Evolutionary conservation across 2,329 filamentous ascomycete genomes (phyloP), one percentile per base, ranked within the genome.

Genomic region (Onygenales sp.): DNA sequence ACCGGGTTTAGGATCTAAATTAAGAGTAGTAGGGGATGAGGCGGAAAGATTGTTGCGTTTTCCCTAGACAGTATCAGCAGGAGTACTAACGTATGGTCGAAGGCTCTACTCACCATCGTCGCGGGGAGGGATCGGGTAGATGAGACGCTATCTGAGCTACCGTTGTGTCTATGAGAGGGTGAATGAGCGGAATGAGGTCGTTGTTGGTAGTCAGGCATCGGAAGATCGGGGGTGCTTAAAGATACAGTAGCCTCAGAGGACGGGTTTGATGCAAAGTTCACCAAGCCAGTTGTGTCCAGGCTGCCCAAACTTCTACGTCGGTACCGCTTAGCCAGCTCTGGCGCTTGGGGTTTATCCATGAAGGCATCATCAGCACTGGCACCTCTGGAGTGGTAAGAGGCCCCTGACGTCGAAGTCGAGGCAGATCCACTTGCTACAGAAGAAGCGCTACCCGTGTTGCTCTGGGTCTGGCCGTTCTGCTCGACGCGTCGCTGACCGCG

Each of bases 301-400:
- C 82, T 85, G 59, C 88, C 88, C 73, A 94, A 81, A 70, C 90
- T 96, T 59, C 90, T 83, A 65, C 90, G 83, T 61, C 90, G 80
- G 70, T 90, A 86, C 64, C 88, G 80, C 70, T 86, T 89, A 8
- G 84, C 80, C 37, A 86, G 78, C 32, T 92, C 88, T 14, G 80
- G 75, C 67, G 52, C 54, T 76, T 82, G 62, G 77, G 75, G 55
- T 43, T 62, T 64, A 44, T 70, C 65, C 4, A 56, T 56, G 37
- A 88, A 64, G 53, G 84, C 81, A 61, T 93, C 88, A 67, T 94
- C 88, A 47, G 79, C 78, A 60, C 82, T 85, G 10, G 67, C 81
- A 68, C 66, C 80, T 70, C 74, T 80, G 73, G 62, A 77, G 76
- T 67, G 84, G 67, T 66, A 78, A 71, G 49, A 72, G 62, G 10